Conservation (phyloP, 2,329 filamentous ascomycete genomes). For the Curvularia sp. region DNA sequence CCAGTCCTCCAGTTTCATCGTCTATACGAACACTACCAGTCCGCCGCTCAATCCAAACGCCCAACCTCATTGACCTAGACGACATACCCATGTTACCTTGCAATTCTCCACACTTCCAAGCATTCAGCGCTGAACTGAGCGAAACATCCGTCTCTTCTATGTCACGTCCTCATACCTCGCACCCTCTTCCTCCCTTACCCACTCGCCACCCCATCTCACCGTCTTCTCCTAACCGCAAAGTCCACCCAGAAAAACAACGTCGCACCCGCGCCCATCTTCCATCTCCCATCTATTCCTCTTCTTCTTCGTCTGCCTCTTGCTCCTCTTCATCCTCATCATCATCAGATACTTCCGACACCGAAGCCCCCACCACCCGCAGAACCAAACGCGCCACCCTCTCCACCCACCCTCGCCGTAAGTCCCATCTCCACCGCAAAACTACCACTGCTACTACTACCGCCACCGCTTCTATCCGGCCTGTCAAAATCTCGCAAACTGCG, state of each 20-base stretch:
- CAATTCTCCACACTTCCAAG: constrained; percentile 8
- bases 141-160: neutral
- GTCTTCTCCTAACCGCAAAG: neutral
- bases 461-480: neutral
- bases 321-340: neutral
- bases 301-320: constrained; percentile 1
- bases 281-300: neutral
- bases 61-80: constrained; percentile 22
- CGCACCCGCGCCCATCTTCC: neutral
- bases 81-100: constrained; percentile 10
- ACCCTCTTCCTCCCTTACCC: neutral
- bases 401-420: neutral
- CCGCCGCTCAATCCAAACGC: neutral
- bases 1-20: neutral
- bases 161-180: neutral
- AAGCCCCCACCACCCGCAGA: neutral
- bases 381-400: neutral
- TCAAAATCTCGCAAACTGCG: neutral
- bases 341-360: neutral
- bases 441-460: neutral
- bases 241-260: neutral
- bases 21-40: neutral
- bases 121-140: constrained; percentile 4
- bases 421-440: neutral
- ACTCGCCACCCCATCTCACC: neutral